Evolutionary conservation across 495 filamentous ascomycete species (phyloP), one percentile per base, ranked within the genome.

Genomic region (Monascus purpureus): DNA sequence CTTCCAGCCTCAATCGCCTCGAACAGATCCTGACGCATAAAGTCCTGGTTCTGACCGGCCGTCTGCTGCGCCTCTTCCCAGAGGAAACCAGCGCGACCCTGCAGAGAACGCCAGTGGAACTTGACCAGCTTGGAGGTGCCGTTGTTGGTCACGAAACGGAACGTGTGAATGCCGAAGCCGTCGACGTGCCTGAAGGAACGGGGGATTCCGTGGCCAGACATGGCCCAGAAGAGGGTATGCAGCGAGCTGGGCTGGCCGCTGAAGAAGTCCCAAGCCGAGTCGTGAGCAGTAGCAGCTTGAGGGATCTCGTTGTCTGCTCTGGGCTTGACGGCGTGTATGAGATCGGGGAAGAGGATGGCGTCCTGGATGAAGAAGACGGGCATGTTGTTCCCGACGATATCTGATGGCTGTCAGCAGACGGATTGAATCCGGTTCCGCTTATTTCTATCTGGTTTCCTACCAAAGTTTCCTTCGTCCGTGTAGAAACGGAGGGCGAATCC

Each of bases 311-410:
- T 86, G 46, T 90, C 68, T 3, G 82, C 83, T 52, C 88, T 80
- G 0, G 82, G 81, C 60, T 93, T 83, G 1, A 61, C 81, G 8
- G 80, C 68, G 38, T 92, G 85, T 41, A 75, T 63, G 59, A 82
- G 52, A 46, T 80, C 75, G 0, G 80, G 78, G 46, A 83, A 83
- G 26, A 70, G 68, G 40, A 81, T 75, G 5, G 76, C 72, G 51
- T 84, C 79, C 41, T 82, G 73, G 36, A 82, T 77, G 48, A 80
- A 82, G 59, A 83, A 82, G 13, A 80, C 68, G 6, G 78, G 77
- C 22, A 79, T 74, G 35, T 82, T 79, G 49, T 57, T 58, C 36
- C 62, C 65, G 28, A 69, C 65, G 11, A 69, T 52, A 39, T 85
- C 77, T 74, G 35, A 0, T 6, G 13, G 8, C 13, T 20, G 25